These are phyloP conservation scores for Ceratocystis cacaofunesta DNA, from an alignment of 2,329 filamentous ascomycete genomes.

Conservation along the genomic window DNA sequence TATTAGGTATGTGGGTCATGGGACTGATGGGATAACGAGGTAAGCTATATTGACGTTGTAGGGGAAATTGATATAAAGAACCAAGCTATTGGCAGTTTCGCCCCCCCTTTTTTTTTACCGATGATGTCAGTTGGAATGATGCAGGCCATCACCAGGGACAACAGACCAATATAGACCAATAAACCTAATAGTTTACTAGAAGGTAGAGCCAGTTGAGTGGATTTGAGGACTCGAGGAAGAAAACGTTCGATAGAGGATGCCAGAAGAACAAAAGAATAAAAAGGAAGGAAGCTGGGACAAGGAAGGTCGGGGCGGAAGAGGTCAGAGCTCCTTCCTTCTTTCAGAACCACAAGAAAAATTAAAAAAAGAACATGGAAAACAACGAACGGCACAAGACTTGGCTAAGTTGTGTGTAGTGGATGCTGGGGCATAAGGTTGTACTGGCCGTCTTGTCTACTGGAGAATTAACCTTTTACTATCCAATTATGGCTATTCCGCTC, in stretches of 20 bases:
- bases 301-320: not conserved
- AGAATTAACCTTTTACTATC: too few species aligned
- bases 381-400: not conserved
- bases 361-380: constrained; percentile 1
- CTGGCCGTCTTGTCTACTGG: too few species aligned
- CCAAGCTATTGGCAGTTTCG: not conserved
- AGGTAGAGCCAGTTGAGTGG: not conserved
- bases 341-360: not conserved
- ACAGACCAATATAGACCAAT: not conserved
- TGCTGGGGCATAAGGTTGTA: too few species aligned
- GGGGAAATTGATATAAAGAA: not conserved
- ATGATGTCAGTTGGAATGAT: not conserved
- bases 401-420: not conserved
- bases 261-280: not conserved
- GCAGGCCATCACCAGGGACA: not conserved
- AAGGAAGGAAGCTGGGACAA: not conserved
- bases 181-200: not conserved
- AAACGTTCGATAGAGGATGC: not conserved
- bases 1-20: too few species aligned
- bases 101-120: not conserved
- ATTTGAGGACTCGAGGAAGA: not conserved
- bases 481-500: not conserved
- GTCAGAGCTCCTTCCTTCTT: not conserved
- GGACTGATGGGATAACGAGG: too few species aligned
- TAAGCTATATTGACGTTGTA: too few species aligned